Conservation (phyloP, 768 basidiomycete genomes). For the Pleurotus salmoneostramineus region DNA sequence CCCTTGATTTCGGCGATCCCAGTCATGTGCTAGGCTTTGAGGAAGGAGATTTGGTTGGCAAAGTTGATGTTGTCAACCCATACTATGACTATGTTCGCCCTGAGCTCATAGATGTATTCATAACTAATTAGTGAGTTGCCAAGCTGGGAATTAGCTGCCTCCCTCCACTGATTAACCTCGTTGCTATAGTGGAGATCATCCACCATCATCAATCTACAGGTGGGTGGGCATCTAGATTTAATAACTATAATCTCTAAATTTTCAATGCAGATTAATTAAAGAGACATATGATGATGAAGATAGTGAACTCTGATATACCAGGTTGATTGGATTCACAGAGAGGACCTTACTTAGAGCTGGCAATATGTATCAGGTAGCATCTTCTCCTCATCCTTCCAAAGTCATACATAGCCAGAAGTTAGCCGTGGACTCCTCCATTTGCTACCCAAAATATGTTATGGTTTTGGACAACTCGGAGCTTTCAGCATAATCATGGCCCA, state of each 20-base stretch:
- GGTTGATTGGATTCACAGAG: not conserved
- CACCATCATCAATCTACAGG: constrained; percentile 92
- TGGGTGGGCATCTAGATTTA: constrained; percentile 19
- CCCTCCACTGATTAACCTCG: constrained; percentile 5
- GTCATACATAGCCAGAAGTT: no score
- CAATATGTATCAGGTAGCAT: no score
- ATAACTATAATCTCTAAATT: no score
- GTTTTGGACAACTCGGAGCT: no score
- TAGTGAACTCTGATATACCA: constrained; percentile 47
- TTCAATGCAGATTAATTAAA: constrained; percentile 65
- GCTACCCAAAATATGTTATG: no score
- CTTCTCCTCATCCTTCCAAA: no score
- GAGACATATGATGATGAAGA: constrained; percentile 97
- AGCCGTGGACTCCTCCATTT: no score
- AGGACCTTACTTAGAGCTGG: not conserved
- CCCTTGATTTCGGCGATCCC: constrained; percentile 74
- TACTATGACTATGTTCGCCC: constrained; percentile 95
- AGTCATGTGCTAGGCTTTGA: constrained; percentile 65
- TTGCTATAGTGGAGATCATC: constrained; percentile 81
- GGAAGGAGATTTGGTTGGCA: constrained; percentile 75
- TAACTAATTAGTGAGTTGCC: constrained; percentile 89
- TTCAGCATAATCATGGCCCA: no score
- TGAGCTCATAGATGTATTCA: constrained; percentile 88
- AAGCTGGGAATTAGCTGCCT: constrained; percentile 8
- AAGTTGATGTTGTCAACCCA: constrained; percentile 93